Percentiles rank a stretch among this genome's conserved stretches.
These are phyloP conservation scores for Serendipita vermifera DNA, from an alignment of 768 basidiomycete species.

Conservation along the genomic window DNA sequence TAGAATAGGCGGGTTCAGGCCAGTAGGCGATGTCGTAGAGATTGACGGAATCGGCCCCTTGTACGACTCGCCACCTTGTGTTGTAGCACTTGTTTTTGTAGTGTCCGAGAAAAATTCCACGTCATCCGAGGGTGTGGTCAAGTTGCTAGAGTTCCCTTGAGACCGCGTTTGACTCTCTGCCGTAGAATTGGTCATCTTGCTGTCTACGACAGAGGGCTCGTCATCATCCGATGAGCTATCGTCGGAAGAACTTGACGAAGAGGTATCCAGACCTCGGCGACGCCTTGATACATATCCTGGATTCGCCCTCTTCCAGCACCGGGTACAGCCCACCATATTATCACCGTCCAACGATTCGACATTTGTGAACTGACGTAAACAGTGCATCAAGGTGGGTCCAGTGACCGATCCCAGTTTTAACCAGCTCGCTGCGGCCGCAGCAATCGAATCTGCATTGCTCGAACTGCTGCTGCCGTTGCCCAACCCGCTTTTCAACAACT, in stretches of 20 bases:
- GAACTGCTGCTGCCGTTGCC: background rate
- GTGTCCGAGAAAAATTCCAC: too few species aligned
- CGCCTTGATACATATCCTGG: background rate
- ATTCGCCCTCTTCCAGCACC: conserved; percentile 87
- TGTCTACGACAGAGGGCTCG: too few species aligned
- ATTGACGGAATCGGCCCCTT: conserved; percentile 40
- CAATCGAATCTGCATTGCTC: conserved; percentile 2
- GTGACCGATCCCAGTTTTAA: conserved; percentile 11
- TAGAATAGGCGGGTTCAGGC: background rate
- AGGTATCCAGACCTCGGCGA: background rate
- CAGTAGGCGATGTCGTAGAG: conserved; percentile 34
- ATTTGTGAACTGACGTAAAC: conserved; percentile 73
- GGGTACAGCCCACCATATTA: conserved; percentile 84
- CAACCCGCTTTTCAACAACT: background rate
- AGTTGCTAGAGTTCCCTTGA: too few species aligned
- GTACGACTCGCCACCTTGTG: background rate
- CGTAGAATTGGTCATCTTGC: too few species aligned
- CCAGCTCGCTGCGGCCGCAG: conserved; percentile 8
- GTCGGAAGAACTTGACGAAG: background rate
- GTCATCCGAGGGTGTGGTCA: too few species aligned
- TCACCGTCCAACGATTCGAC: conserved; percentile 92
- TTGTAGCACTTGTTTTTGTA: too few species aligned
- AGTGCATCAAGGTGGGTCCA: conserved; percentile 35
- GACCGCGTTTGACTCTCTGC: too few species aligned
- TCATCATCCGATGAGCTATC: background rate